Percentiles rank a stretch among this genome's conserved stretches.
These are phyloP conservation scores for Syzygium syzygioides DNA, from an alignment of 441 rosid species.

Conservation along the genomic window DNA sequence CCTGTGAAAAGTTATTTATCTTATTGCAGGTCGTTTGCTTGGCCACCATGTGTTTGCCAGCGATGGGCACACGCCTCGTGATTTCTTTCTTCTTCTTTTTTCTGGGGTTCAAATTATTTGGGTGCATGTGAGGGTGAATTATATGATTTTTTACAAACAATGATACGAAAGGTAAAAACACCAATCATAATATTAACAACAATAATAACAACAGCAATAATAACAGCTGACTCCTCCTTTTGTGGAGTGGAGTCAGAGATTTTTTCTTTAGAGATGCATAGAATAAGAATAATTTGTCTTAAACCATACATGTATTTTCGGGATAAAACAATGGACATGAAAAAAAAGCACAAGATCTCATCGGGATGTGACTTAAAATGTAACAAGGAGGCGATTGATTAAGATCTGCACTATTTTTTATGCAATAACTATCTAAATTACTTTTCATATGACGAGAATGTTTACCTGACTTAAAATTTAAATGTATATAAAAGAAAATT, in stretches of 20 bases:
- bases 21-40: neutral
- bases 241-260: neutral
- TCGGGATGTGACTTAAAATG: neutral
- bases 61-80: neutral
- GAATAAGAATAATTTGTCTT: neutral
- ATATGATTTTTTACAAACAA: neutral
- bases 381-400: neutral
- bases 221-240: neutral
- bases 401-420: neutral
- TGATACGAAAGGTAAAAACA: neutral
- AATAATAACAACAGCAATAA: neutral
- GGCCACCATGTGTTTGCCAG: neutral
- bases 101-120: neutral
- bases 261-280: neutral
- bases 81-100: neutral
- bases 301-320: neutral
- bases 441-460: neutral
- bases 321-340: neutral
- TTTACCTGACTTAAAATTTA: neutral
- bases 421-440: neutral
- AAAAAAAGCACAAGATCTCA: neutral
- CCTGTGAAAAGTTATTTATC: neutral
- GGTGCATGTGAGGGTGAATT: neutral
- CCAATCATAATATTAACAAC: neutral
- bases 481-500: neutral